Evolutionary conservation across 2,329 filamentous ascomycete genomes (phyloP).

Genomic region (Trichoderma sp.): DNA sequence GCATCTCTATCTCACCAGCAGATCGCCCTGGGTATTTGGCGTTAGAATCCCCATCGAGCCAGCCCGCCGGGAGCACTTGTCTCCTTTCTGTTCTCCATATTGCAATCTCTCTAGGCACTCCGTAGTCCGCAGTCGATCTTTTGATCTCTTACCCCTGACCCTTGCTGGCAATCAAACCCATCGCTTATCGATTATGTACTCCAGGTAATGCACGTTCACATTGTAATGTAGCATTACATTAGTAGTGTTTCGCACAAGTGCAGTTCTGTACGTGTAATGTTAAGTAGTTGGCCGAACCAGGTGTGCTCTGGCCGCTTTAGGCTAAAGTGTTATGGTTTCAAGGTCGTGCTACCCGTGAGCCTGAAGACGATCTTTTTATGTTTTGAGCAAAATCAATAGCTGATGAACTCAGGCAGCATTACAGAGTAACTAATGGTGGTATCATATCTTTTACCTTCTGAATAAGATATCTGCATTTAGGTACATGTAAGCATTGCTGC

Average conservation of each 20-base stretch:
- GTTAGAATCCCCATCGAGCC: slow-evolving; percentile 22
- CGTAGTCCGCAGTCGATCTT: slow-evolving; percentile 21
- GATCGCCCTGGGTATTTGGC: background rate
- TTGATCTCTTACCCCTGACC: slow-evolving; percentile 26
- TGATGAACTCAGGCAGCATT: background rate
- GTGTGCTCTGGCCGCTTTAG: slow-evolving; percentile 10
- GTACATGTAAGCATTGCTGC: no score
- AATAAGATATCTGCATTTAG: background rate
- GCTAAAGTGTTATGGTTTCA: background rate
- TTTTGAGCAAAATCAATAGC: background rate
- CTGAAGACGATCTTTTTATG: background rate
- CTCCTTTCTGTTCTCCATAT: slow-evolving; percentile 7
- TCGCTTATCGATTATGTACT: slow-evolving; percentile 27
- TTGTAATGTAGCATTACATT: background rate
- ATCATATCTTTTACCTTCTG: background rate
- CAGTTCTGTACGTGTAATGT: background rate
- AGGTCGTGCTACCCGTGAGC: slow-evolving; percentile 10
- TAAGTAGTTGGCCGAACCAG: slow-evolving; percentile 5
- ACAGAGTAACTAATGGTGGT: background rate
- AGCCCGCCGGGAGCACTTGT: slow-evolving; percentile 1
- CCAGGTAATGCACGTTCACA: slow-evolving; percentile 3
- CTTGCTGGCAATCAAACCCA: slow-evolving; percentile 27
- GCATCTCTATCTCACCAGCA: background rate
- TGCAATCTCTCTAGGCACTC: slow-evolving; percentile 5
- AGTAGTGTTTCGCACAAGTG: background rate